These are phyloP conservation scores for Eurotiales sp. DNA, from an alignment of 2,329 filamentous ascomycete species.

Conservation along the genomic window DNA sequence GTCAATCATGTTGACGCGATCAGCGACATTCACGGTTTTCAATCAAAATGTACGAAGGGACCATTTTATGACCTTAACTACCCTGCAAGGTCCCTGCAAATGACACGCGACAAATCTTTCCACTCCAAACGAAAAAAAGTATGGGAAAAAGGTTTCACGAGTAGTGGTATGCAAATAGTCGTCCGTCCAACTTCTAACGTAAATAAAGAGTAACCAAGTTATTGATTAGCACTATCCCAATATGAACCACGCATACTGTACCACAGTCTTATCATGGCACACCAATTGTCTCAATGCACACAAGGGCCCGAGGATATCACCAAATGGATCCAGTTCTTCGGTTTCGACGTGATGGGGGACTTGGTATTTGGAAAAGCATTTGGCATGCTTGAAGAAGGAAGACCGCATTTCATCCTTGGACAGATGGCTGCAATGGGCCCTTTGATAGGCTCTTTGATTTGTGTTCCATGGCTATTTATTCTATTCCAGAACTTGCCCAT, in stretches of 20 bases:
- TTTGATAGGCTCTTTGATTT: background rate
- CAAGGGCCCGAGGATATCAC: background rate
- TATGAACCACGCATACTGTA: background rate
- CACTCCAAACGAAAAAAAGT: background rate
- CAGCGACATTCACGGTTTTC: background rate
- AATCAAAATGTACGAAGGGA: background rate
- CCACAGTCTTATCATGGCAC: background rate
- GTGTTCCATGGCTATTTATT: constrained; percentile 1
- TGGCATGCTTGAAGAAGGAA: background rate
- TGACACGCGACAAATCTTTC: background rate
- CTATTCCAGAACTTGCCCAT: background rate
- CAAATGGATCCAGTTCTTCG: background rate
- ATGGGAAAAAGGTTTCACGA: background rate
- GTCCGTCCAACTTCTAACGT: no score
- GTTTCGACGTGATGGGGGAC: background rate
- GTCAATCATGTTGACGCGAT: constrained; percentile 1
- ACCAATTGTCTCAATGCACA: background rate
- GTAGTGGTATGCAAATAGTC: background rate
- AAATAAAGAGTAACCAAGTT: no score
- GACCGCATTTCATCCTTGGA: background rate
- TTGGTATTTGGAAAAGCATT: background rate
- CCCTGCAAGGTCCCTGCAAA: background rate
- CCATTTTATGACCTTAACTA: background rate
- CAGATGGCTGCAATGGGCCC: constrained; percentile 3
- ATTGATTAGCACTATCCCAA: background rate